Evolutionary conservation across 73 alveolate genomes (phyloP).

Genomic region (Paramecium biaurelia): DNA sequence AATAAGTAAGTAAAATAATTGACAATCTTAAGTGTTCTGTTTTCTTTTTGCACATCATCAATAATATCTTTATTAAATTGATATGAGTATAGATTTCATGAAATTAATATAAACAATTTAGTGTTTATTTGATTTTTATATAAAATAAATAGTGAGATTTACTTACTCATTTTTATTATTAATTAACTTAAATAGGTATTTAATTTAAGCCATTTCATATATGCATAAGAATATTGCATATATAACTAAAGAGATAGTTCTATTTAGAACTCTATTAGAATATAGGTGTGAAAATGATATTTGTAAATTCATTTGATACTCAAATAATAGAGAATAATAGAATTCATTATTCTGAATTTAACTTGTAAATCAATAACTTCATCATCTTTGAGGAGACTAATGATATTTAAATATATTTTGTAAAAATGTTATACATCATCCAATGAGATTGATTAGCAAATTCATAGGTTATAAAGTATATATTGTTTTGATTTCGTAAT

Average conservation of each 20-base stretch:
- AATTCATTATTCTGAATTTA: too few relatives aligned
- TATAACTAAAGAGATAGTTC: too few relatives aligned
- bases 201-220: background rate
- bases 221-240: background rate
- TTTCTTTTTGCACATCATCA: background rate
- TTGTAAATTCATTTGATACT: too few relatives aligned
- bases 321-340: too few relatives aligned
- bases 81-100: too few relatives aligned
- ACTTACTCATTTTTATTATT: background rate
- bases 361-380: too few relatives aligned
- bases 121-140: too few relatives aligned
- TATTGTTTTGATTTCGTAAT: constrained; percentile 10
- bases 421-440: background rate
- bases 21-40: background rate
- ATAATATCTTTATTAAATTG: too few relatives aligned
- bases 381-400: too few relatives aligned
- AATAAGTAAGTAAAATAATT: background rate
- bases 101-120: too few relatives aligned
- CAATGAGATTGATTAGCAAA: background rate
- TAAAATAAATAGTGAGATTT: background rate
- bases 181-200: constrained; percentile 12
- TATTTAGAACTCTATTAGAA: too few relatives aligned
- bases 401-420: background rate
- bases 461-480: constrained; percentile 3
- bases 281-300: too few relatives aligned